These are phyloP conservation scores for Fusarium liriodendri DNA, from an alignment of 2,329 filamentous ascomycete species.

Conservation along the genomic window DNA sequence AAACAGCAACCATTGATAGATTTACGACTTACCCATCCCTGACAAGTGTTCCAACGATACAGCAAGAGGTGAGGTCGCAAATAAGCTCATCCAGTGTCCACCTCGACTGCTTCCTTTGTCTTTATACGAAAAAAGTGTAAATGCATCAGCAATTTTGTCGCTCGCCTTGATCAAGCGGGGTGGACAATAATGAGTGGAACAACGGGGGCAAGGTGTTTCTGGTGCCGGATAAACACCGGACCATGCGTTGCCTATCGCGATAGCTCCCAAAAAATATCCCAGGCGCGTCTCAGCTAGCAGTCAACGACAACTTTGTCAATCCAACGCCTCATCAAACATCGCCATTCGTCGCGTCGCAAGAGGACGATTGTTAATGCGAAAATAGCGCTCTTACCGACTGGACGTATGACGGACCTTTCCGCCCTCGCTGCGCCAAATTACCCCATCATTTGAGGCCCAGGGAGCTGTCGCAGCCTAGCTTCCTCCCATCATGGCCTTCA, in stretches of 20 bases:
- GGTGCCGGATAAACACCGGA: conserved; percentile 39
- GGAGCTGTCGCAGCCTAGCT: conserved; percentile 33
- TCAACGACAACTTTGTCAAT: conserved; percentile 31
- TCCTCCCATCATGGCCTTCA: conserved; percentile 51
- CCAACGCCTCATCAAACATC: conserved; percentile 27
- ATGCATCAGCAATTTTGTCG: neutral
- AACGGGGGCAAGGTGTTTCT: neutral
- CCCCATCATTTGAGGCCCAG: conserved; percentile 18
- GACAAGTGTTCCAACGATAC: neutral
- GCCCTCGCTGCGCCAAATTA: conserved; percentile 17
- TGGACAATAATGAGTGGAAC: neutral
- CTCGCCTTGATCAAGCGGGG: neutral
- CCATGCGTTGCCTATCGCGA: conserved; percentile 37
- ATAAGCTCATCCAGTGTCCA: neutral
- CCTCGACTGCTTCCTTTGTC: neutral
- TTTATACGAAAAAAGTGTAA: neutral
- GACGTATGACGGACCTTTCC: conserved; percentile 13
- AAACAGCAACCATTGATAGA: neutral
- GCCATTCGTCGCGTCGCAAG: conserved; percentile 19
- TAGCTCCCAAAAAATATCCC: conserved; percentile 46
- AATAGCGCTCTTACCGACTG: conserved; percentile 2
- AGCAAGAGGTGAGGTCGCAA: neutral
- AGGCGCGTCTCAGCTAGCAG: conserved; percentile 36
- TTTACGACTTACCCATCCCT: neutral
- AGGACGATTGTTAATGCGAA: conserved; percentile 23